phyloP scores from a whole-genome alignment of 1,284 basidiomycete species.

The Naganishia sp. region DNA sequence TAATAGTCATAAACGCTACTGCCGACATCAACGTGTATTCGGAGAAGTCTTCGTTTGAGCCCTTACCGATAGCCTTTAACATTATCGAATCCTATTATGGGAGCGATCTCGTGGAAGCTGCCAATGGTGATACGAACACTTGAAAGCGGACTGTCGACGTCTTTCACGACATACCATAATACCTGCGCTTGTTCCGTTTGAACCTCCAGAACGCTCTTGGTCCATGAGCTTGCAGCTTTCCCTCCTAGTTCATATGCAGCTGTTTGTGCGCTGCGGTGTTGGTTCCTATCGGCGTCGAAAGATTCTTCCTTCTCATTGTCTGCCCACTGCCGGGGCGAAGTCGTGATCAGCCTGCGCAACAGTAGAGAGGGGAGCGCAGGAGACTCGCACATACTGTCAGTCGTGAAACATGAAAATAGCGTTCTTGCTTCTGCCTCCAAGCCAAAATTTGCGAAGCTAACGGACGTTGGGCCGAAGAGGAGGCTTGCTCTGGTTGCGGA shows the following conservation, averaged over 20 bases:
- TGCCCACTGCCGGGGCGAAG: constrained; percentile 13
- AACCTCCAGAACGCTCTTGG: constrained; percentile 9
- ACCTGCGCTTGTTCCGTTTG: not conserved
- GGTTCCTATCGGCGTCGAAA: not conserved
- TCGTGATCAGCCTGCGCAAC: not conserved
- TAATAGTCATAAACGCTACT: constrained; percentile 19
- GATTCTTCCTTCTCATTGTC: not conserved
- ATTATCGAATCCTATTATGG: constrained; percentile 14
- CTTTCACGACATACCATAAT: constrained; percentile 5
- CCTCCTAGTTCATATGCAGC: constrained; percentile 14
- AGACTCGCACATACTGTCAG: constrained; percentile 5
- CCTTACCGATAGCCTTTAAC: constrained; percentile 10
- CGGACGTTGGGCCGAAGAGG: not conserved
- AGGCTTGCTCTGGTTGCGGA: no score
- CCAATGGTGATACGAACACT: not conserved
- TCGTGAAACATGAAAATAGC: constrained; percentile 26
- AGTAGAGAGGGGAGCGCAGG: not conserved
- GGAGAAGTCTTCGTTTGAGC: not conserved
- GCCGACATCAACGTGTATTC: not conserved
- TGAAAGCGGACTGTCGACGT: no score
- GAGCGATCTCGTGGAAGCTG: constrained; percentile 28
- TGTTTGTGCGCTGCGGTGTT: not conserved
- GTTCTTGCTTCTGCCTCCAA: constrained; percentile 13
- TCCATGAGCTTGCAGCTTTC: constrained; percentile 18
- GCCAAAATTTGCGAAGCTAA: not conserved